phyloP scores from a whole-genome alignment of 352 stramenopile genomes.

The Globisporangium perplexum region DNA sequence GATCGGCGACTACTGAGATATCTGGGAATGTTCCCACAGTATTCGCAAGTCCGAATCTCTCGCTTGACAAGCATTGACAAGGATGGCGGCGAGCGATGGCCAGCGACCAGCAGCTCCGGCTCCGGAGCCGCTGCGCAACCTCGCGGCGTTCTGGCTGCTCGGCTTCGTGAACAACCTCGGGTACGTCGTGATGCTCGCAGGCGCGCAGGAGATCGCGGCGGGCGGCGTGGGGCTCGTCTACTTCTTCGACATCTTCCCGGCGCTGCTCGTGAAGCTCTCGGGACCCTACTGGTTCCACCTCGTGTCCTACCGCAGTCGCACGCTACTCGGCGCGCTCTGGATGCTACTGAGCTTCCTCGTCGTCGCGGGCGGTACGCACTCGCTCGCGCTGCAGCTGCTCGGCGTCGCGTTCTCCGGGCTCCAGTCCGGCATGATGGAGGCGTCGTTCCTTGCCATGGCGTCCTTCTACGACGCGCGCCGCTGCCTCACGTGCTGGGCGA shows the following conservation, averaged over 20 bases:
- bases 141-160: conserved; percentile 88
- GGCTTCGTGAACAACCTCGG: conserved; percentile 92
- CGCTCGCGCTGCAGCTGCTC: conserved; percentile 73
- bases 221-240: conserved; percentile 91
- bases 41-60: no score
- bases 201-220: conserved; percentile 89
- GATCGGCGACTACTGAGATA: not conserved
- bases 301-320: conserved; percentile 84
- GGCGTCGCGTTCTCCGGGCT: conserved; percentile 85
- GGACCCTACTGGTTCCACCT: conserved; percentile 93
- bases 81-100: no score
- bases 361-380: conserved; percentile 50
- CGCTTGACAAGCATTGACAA: not conserved
- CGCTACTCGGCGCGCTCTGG: conserved; percentile 55
- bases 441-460: conserved; percentile 84
- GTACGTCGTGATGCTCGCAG: conserved; percentile 94
- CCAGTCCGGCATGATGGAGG: conserved; percentile 87
- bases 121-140: conserved; percentile 46
- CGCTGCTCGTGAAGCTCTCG: conserved; percentile 84
- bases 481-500: conserved; percentile 90
- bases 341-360: conserved; percentile 84
- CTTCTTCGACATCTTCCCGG: conserved; percentile 89
- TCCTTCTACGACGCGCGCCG: conserved; percentile 72
- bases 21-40: no score
- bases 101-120: no score